Conservation (phyloP, 148 eudicot species). For the Dianthus caryophyllus region DNA sequence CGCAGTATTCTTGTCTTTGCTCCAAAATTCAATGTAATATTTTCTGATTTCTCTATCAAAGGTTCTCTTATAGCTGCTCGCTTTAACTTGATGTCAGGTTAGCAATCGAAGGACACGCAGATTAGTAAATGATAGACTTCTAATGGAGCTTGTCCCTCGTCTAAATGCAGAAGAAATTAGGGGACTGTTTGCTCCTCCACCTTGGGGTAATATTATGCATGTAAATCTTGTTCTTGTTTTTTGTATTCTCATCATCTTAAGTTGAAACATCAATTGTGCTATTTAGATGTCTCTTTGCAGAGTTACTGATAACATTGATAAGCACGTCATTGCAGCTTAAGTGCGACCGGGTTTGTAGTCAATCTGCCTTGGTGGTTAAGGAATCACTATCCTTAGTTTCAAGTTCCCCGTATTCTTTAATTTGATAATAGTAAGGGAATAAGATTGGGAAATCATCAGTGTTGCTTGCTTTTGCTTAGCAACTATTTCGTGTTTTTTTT, state of each 20-base stretch:
- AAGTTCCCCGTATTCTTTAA: neutral
- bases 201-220: slow-evolving; percentile 58
- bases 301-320: slow-evolving; percentile 7
- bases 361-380: slow-evolving; percentile 25
- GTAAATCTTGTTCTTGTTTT: neutral
- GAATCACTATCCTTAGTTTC: neutral
- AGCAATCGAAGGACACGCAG: slow-evolving; percentile 89
- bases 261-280: neutral
- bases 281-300: slow-evolving; percentile 12
- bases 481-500: neutral
- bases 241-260: slow-evolving; percentile 14
- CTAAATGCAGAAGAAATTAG: slow-evolving; percentile 79
- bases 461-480: neutral
- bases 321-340: neutral
- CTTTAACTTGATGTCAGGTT: slow-evolving; percentile 41
- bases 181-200: slow-evolving; percentile 96
- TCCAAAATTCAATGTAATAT: slow-evolving; percentile 1
- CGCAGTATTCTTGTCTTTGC: no score
- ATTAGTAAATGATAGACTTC: slow-evolving; percentile 75
- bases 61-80: slow-evolving; percentile 10
- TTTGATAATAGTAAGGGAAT: neutral
- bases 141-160: slow-evolving; percentile 96
- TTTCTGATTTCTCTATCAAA: slow-evolving; percentile 1
- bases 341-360: slow-evolving; percentile 8
- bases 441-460: neutral